A percentile compares a stretch with the other conserved stretches of the same genome.
These are phyloP conservation scores for Isochrysis galbana DNA, from an alignment of 78 protist species.

Conservation along the genomic window DNA sequence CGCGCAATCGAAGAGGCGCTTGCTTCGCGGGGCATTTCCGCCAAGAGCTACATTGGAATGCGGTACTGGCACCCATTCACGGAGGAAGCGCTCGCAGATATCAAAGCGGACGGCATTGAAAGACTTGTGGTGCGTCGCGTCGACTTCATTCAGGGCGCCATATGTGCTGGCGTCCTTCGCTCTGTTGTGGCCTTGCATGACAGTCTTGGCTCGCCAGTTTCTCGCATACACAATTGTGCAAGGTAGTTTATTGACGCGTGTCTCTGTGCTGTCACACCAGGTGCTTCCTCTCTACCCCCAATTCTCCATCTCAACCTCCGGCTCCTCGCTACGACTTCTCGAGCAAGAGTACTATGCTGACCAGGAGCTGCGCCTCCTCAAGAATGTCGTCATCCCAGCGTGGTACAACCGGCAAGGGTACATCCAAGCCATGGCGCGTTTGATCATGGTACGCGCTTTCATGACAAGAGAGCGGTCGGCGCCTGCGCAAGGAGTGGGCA, in stretches of 20 bases:
- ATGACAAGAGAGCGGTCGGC: not conserved
- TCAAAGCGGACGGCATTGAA: not conserved
- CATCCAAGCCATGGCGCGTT: not conserved
- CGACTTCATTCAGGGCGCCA: no score
- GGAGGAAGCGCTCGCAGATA: slow-evolving; percentile 22
- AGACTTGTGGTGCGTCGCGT: not conserved
- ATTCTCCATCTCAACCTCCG: slow-evolving; percentile 45
- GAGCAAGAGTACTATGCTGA: not conserved
- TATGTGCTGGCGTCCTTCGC: no score
- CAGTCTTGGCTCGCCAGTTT: no score
- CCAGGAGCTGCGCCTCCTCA: not conserved
- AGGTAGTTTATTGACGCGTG: no score
- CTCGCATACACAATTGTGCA: no score
- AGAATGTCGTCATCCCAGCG: not conserved
- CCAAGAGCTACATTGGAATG: slow-evolving; percentile 36
- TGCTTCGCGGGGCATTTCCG: not conserved
- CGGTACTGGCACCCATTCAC: slow-evolving; percentile 56
- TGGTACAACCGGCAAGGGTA: slow-evolving; percentile 25
- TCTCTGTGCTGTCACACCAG: no score
- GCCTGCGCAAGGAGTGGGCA: no score
- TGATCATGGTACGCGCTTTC: no score
- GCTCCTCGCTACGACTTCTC: slow-evolving; percentile 21
- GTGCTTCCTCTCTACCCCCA: slow-evolving; percentile 27
- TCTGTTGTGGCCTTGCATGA: no score
- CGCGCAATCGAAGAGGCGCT: not conserved